Base-by-base conservation (phyloP, 495 filamentous ascomycete species). In the Podospora fimiseda region DNA sequence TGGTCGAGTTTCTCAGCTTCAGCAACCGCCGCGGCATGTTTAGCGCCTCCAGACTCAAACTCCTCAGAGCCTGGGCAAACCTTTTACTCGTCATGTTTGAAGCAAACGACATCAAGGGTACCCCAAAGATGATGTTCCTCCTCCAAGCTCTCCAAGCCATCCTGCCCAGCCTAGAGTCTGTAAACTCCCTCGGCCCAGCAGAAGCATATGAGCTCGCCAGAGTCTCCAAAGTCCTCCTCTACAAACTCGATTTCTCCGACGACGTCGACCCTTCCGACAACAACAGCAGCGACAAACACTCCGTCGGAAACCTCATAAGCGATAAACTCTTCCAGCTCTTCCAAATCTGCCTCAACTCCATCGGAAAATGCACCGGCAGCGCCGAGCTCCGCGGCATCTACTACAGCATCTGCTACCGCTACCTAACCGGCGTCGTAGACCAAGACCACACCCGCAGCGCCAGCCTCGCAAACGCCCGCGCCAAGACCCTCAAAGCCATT, bases 321-420 rank as follows among this genome's bases (percentile, higher is more conserved):
- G 94, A 97, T 64, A 87, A 91, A 62, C 79, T 96, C 9, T 90
- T 87, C 59, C 86, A 96, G 58, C 78, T 96, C 15, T 96, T 99
- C 74, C 86, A 94, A 46, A 72, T 89, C 22, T 87, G 85, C 47
- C 72, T 95, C 18, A 78, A 80, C 55, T 86, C 88, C 9, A 85
- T 94, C 50, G 79, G 81, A 50, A 80, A 85, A 50, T 84, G 88
- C 50, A 76, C 80, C 8, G 78, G 81, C n/a, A 84, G 80, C 59
- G 70, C 85, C 23, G 71, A 80, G 49, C 71, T 99, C 19, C 81
- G 93, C 13, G 83, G 94, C 47, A 75, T 85, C 22, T 87, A 92
- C 60, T 96, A 98, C 70, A 86, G 83, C 60, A 90, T 94, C 53
- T 89, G 86, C 69, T 88, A 90, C 62, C 81, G 85, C 16, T 95